Percentiles rank a stretch among this genome's conserved stretches.
phyloP scores from a whole-genome alignment of 371 early-diverging fungal genomes.

The Coemansia sp. region DNA sequence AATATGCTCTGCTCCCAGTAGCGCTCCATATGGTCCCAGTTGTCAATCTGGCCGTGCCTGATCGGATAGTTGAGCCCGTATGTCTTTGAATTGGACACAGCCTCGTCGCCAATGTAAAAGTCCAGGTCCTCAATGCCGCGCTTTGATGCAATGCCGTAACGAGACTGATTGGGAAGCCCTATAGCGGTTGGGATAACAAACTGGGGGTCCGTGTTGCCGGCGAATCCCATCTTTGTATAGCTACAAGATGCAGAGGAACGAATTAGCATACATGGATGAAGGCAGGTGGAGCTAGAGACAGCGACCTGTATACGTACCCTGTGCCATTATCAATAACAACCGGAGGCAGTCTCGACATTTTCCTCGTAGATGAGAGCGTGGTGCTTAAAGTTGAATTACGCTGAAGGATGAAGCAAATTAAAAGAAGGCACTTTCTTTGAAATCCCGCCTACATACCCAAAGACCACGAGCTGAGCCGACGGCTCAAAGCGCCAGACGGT shows the following conservation, averaged over 20 bases:
- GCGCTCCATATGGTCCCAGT: conserved; percentile 93
- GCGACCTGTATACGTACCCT: conserved; percentile 58
- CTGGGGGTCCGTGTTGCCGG: conserved; percentile 94
- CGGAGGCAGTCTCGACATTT: conserved; percentile 51
- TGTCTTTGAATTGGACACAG: conserved; percentile 80
- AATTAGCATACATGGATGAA: conserved; percentile 3
- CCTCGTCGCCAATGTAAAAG: conserved; percentile 96
- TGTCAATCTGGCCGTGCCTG: conserved; percentile 85
- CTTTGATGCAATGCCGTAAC: conserved; percentile 83
- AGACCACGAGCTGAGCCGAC: conserved; percentile 7
- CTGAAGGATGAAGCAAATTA: not conserved
- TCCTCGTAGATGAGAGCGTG: not conserved
- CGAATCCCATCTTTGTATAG: conserved; percentile 97
- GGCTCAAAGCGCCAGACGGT: not conserved
- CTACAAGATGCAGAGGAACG: conserved; percentile 52
- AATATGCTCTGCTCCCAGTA: conserved; percentile 97
- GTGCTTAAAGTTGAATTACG: not conserved
- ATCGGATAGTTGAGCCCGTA: conserved; percentile 84
- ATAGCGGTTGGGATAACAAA: conserved; percentile 94
- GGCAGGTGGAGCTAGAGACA: not conserved
- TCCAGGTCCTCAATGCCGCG: conserved; percentile 96
- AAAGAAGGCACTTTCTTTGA: not conserved
- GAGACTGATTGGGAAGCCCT: conserved; percentile 53
- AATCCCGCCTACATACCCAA: not conserved
- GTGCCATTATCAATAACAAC: conserved; percentile 95